phyloP scores from a whole-genome alignment of 768 basidiomycete genomes.

The Boletus rufocinnamomeus region DNA sequence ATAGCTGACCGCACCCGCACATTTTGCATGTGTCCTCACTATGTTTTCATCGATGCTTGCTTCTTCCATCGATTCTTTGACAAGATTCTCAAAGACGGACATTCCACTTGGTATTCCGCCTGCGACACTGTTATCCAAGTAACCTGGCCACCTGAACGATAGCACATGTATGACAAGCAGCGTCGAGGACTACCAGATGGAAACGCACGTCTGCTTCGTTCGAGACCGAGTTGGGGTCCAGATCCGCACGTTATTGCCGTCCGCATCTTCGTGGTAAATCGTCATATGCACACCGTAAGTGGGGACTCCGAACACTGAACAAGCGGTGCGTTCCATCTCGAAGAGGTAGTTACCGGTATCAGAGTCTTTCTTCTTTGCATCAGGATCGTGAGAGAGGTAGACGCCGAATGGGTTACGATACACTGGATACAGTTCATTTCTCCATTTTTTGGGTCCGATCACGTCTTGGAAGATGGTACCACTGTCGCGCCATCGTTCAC shows the following conservation, averaged over 20 bases:
- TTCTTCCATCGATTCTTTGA: constrained; percentile 95
- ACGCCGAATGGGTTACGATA: constrained; percentile 69
- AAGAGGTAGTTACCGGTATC: constrained; percentile 68
- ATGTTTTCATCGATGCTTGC: constrained; percentile 75
- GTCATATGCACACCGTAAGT: constrained; percentile 95
- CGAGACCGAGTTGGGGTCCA: constrained; percentile 88
- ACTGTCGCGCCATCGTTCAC: constrained; percentile 73
- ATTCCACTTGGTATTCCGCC: constrained; percentile 89
- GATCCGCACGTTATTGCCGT: constrained; percentile 46
- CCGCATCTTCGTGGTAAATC: constrained; percentile 51
- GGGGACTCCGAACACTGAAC: constrained; percentile 83
- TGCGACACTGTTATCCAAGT: constrained; percentile 87
- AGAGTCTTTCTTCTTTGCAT: constrained; percentile 34
- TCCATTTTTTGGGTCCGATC: constrained; percentile 80
- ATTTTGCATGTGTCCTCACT: constrained; percentile 56
- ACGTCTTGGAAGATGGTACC: constrained; percentile 56
- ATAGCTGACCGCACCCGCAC: constrained; percentile 78
- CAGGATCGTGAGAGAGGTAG: constrained; percentile 37
- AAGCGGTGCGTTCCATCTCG: constrained; percentile 87
- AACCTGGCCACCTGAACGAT: constrained; percentile 70
- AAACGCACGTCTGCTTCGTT: constrained; percentile 85
- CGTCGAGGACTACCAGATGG: not conserved
- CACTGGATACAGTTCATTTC: constrained; percentile 79
- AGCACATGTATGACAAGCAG: not conserved
- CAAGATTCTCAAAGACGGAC: constrained; percentile 66